Evolutionary conservation across 2,329 filamentous ascomycete species (phyloP).

Genomic region (Akanthomyces uredinophilus): DNA sequence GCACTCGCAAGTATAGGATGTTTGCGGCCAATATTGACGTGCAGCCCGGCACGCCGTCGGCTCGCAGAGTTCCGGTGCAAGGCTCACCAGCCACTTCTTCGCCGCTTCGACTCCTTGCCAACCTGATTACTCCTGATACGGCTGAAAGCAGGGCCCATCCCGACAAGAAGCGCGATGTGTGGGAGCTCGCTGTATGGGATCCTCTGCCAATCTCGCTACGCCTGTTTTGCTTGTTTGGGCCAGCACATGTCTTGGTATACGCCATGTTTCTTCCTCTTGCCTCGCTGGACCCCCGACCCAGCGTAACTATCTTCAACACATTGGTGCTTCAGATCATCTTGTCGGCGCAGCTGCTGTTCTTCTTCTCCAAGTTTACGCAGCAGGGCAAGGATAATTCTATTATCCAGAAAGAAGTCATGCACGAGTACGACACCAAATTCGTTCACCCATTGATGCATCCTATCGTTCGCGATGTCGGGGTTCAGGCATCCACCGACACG

Average conservation of each 20-base stretch:
- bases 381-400: constrained; percentile 80
- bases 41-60: constrained; percentile 73
- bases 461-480: constrained; percentile 70
- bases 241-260: constrained; percentile 87
- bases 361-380: constrained; percentile 71
- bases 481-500: constrained; percentile 60
- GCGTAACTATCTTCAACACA: constrained; percentile 78
- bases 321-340: constrained; percentile 71
- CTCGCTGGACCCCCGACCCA: constrained; percentile 71
- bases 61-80: constrained; percentile 80
- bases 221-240: constrained; percentile 87
- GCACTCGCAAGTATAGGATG: constrained; percentile 80
- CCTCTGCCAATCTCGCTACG: constrained; percentile 77
- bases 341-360: constrained; percentile 68
- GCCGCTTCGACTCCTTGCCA: constrained; percentile 69
- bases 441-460: constrained; percentile 87
- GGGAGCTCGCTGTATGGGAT: constrained; percentile 93
- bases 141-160: constrained; percentile 83
- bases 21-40: constrained; percentile 83
- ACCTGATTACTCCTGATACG: constrained; percentile 60
- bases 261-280: constrained; percentile 78
- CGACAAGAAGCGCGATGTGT: constrained; percentile 78
- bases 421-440: constrained; percentile 94
- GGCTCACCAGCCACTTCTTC: constrained; percentile 74
- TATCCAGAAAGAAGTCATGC: constrained; percentile 85